Evolutionary conservation across 768 basidiomycete genomes (phyloP).

Genomic region (Lactarius sp.): DNA sequence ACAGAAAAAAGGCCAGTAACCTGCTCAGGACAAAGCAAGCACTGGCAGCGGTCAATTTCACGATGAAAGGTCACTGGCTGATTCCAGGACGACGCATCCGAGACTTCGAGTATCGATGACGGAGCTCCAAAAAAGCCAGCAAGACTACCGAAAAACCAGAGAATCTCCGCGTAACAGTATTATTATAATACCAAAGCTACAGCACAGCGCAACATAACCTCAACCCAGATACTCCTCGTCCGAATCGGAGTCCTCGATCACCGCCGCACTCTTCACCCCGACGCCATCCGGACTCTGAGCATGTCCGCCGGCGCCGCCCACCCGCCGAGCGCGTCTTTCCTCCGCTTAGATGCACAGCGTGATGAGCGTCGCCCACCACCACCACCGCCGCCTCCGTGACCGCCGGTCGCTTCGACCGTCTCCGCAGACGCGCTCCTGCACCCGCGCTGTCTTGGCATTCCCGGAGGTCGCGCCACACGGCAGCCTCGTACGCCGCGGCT

Average conservation of each 20-base stretch:
- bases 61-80: no score
- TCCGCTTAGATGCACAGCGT: not conserved
- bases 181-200: no score
- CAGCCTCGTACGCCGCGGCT: conserved; percentile 37
- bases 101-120: no score
- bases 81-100: no score
- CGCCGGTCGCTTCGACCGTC: not conserved
- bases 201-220: not conserved
- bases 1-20: no score
- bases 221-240: not conserved
- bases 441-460: not conserved
- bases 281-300: conserved; percentile 13
- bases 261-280: conserved; percentile 19
- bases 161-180: no score
- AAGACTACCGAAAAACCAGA: no score
- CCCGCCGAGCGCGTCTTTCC: not conserved
- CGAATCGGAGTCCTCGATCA: conserved; percentile 18
- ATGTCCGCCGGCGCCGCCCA: not conserved
- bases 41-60: no score
- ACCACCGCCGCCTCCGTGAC: not conserved
- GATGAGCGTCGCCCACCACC: not conserved
- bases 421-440: not conserved
- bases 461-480: conserved; percentile 36
- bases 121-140: no score
- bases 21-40: no score